These are phyloP conservation scores for Cajanus cajan DNA, from an alignment of 306 rosid species.

Conservation along the genomic window DNA sequence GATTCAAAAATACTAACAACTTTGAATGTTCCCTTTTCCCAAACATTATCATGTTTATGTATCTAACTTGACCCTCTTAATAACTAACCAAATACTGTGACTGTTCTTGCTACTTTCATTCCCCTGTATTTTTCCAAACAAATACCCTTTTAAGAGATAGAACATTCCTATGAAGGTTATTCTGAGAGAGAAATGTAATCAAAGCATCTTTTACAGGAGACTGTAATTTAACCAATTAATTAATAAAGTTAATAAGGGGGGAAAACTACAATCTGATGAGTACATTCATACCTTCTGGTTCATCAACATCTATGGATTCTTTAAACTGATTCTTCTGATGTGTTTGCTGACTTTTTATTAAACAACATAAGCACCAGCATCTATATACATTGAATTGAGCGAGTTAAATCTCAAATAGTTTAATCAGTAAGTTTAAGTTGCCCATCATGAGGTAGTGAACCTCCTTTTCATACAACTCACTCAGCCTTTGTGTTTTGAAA, in stretches of 20 bases:
- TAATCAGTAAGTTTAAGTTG: slow-evolving; percentile 22
- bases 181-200: not conserved
- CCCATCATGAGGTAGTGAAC: slow-evolving; percentile 95
- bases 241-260: not conserved
- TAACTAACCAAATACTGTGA: too few relatives aligned
- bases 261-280: not conserved
- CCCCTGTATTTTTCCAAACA: too few relatives aligned
- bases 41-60: too few relatives aligned
- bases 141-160: too few relatives aligned
- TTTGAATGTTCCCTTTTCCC: too few relatives aligned
- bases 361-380: slow-evolving; percentile 24
- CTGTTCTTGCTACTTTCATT: too few relatives aligned
- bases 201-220: not conserved
- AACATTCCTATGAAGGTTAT: not conserved
- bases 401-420: slow-evolving; percentile 5
- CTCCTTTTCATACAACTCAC: slow-evolving; percentile 96
- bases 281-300: slow-evolving; percentile 67
- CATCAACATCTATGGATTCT: slow-evolving; percentile 95
- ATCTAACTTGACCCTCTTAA: too few relatives aligned
- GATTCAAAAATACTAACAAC: too few relatives aligned
- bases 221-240: not conserved
- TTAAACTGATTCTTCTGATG: slow-evolving; percentile 97
- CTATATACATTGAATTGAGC: not conserved
- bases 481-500: slow-evolving; percentile 88
- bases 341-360: slow-evolving; percentile 61